A percentile compares a stretch with the other conserved stretches of the same genome.
Conservation (phyloP, 192 early-diverging fungal genomes). For the Coemansia sp. region DNA sequence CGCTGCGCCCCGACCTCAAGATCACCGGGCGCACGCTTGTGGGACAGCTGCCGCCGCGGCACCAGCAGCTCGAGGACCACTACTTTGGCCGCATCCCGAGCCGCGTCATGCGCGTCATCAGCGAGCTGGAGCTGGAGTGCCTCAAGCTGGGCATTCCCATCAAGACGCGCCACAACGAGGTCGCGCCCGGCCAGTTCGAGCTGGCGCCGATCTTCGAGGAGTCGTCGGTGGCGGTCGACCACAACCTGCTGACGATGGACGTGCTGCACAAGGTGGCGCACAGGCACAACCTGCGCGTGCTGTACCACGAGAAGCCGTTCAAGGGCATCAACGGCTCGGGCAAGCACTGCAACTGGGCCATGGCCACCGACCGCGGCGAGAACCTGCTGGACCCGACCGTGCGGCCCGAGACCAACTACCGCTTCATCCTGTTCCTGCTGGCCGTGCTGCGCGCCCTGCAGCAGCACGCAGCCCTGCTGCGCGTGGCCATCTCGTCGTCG, state of each 20-base stretch:
- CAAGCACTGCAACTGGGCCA: conserved; percentile 99
- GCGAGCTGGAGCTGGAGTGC: conserved; percentile 93
- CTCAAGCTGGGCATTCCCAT: conserved; percentile 93
- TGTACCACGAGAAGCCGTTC: conserved; percentile 99
- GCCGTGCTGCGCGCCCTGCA: conserved; percentile 89
- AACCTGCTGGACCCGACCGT: conserved; percentile 96
- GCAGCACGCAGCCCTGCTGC: conserved; percentile 88
- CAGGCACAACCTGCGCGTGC: conserved; percentile 92
- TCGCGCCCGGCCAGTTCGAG: conserved; percentile 98
- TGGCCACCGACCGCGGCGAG: conserved; percentile 91
- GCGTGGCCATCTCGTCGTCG: conserved; percentile 87
- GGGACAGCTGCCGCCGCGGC: conserved; percentile 91
- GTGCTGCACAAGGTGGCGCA: conserved; percentile 96
- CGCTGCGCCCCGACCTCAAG: conserved; percentile 94
- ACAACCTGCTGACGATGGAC: conserved; percentile 98
- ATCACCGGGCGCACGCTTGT: conserved; percentile 93
- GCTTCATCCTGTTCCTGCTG: conserved; percentile 94
- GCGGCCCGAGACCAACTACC: conserved; percentile 97
- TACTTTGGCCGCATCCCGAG: conserved; percentile 98
- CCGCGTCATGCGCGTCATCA: conserved; percentile 87
- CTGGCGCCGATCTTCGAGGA: conserved; percentile 98
- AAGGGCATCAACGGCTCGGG: conserved; percentile 98
- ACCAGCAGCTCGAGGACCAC: conserved; percentile 99
- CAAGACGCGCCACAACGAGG: conserved; percentile 99
- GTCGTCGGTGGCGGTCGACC: conserved; percentile 92